Base-by-base conservation (phyloP, 305 asterid genomes). In the Andrographis paniculata region DNA sequence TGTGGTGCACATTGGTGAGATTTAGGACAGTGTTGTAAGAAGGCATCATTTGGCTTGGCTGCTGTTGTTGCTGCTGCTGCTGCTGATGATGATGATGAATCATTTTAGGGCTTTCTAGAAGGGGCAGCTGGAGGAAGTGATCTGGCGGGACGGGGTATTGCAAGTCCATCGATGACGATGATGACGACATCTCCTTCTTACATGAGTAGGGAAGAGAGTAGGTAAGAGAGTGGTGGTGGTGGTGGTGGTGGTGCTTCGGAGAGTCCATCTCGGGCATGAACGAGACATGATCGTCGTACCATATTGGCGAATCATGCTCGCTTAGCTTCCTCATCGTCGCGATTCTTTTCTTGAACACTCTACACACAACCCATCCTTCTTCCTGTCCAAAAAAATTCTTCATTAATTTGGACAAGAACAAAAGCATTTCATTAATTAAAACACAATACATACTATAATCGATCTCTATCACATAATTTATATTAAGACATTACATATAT, bases 351-450 rank as follows among this genome's bases (percentile, higher is more conserved):
- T 71, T 80, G 86, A 84, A 80, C 19, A 75, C 94, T 62, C 70
- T 56, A 36, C 94, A 84, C 0, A 80, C 94, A 17, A 71, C 94
- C 94, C 94, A 84, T 0, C 94, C 94, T 67, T 84, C 94, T 77
- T 84, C 94, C 92, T 84, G 85, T n/a, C n/a, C n/a, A n/a, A n/a
- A n/a, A n/a, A n/a, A n/a, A n/a, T n/a, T n/a, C n/a, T n/a, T n/a
- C n/a, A n/a, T n/a, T n/a, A n/a, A n/a, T n/a, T n/a, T n/a, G n/a
- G n/a, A n/a, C n/a, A n/a, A n/a, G n/a, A n/a, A n/a, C n/a, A n/a
- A n/a, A n/a, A n/a, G n/a, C n/a, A n/a, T n/a, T n/a, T n/a, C n/a
- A n/a, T n/a, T n/a, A n/a, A n/a, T n/a, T n/a, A n/a, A n/a, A n/a
- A n/a, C n/a, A n/a, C n/a, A n/a, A n/a, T n/a, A n/a, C n/a, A n/a